Evolutionary conservation across 179 eudicot species (phyloP), one percentile per base, ranked within the genome.

Genomic region (Silene coronaria): DNA sequence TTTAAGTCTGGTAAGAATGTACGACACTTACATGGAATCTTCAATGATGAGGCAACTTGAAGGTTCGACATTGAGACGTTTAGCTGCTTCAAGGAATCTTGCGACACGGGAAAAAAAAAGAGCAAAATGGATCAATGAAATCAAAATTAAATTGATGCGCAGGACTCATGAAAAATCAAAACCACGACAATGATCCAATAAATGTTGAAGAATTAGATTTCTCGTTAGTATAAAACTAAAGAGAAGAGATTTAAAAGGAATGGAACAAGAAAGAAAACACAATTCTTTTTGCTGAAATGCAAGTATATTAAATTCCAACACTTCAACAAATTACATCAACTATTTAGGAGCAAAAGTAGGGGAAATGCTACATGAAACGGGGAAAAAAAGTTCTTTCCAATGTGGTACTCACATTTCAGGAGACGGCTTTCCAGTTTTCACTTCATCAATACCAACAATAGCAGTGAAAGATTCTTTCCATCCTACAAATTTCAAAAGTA

Each of bases 21-120:
- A 30, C 23, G 26, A 79, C 16, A 85, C 97, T 90, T 80, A 95
- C 96, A 90, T 42, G 61, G 99, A 95, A 86, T 90, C 97, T 83
- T 95, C 99, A 78, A 95, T 88, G 76, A 92, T 91, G 13, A 95
- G 91, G 84, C 95, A 92, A 61, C 76, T 78, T 73, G 91, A 86
- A 74, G 91, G 97, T 78, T 89, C 90, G 77, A 83, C 59, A 67
- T 82, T 81, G 22, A 92, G 87, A 77, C 74, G 82, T 82, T 85
- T 92, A 63, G 97, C 96, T 78, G 92, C 95, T 92, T 92, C 97
- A 72, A 89, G 86, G 78, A 85, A 95, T 78, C 97, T 94, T 73
- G 51, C 68, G 67, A 28, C 66, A 81, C 23, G 3, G 58, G 71
- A 77, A 68, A 26, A 76, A 14, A 71, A 19, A 45, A 12, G n/a